Evolutionary conservation across 768 basidiomycete species (phyloP), one percentile per base, ranked within the genome.

Genomic region (Cystofilobasidium capitatum): DNA sequence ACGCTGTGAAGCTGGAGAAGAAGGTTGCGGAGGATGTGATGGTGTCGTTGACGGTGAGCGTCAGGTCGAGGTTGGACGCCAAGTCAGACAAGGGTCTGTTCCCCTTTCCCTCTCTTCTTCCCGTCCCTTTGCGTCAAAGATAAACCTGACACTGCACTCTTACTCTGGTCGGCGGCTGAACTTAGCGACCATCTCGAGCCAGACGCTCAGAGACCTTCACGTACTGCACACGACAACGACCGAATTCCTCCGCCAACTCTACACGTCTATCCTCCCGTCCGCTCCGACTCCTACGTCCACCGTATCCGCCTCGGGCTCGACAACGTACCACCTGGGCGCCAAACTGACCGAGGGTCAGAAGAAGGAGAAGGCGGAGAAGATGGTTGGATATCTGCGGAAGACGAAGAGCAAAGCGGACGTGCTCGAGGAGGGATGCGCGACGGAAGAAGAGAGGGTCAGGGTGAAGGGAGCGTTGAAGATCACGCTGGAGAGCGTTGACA

Each of bases 241-340:
- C 73, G 96, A 99, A 75, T 96, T 98, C 76, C 81, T 99, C 17
- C 86, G 94, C 35, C 96, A 98, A 75, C 97, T 91, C 75, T 98
- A 93, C 92, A 82, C 86, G 2, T 83, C 91, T 1, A 83, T 88
- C 59, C 88, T 91, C 70, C 93, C 91, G 7, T 84, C 87, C 8
- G 72, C 76, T 1, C 71, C 76, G 20, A 68, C 63, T 2, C n/a
- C 49, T 9, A 62, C 74, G 0, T 60, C 70, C 61, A 66, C 72
- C 24, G 24, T 35, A 26, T 66, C 67, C n/a, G 59, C 65, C 0
- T 17, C 70, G n/a, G 54, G 71, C 2, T 24, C 77, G 82, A 0
- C 79, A 81, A 22, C 88, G 88, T 58, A 72, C 79, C 22, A 82
- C 82, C 63, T 80, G 6, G 71, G 78, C 0, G 79, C 83, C 2